Conservation (phyloP, 495 filamentous ascomycete species). For the Lasiosphaeris hirsuta region DNA sequence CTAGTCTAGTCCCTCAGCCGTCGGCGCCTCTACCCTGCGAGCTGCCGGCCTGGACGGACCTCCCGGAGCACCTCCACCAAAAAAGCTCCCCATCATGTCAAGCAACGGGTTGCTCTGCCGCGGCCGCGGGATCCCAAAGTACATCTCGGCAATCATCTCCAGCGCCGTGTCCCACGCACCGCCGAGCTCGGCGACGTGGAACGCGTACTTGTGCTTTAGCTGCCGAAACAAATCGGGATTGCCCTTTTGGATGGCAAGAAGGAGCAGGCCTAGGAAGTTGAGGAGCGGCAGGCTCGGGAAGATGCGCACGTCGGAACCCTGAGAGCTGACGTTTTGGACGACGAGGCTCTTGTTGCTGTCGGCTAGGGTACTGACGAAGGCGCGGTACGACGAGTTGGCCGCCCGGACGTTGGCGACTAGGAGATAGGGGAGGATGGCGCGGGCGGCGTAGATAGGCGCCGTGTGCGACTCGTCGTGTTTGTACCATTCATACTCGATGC, state of each 20-base stretch:
- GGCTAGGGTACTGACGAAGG: constrained; percentile 73
- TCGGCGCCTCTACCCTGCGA: constrained; percentile 46
- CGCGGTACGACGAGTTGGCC: constrained; percentile 73
- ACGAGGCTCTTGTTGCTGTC: constrained; percentile 62
- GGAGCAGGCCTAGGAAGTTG: constrained; percentile 83
- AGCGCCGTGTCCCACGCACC: constrained; percentile 78
- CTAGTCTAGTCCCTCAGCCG: constrained; percentile 53
- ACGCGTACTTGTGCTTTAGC: constrained; percentile 74
- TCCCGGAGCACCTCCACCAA: constrained; percentile 46
- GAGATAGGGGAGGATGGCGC: constrained; percentile 89
- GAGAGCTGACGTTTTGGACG: constrained; percentile 78
- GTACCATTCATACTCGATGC: constrained; percentile 93
- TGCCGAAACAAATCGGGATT: constrained; percentile 75
- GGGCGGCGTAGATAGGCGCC: constrained; percentile 82
- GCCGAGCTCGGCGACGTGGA: constrained; percentile 66
- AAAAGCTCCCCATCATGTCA: constrained; percentile 96
- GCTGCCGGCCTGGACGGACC: constrained; percentile 38
- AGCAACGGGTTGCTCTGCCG: constrained; percentile 83
- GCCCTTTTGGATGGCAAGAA: constrained; percentile 80
- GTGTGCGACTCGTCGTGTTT: constrained; percentile 81
- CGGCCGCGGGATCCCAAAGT: constrained; percentile 91
- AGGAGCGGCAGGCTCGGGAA: constrained; percentile 85
- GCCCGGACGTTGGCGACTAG: constrained; percentile 85
- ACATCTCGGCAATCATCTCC: constrained; percentile 89
- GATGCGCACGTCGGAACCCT: constrained; percentile 69